Percentiles rank a stretch among this genome's conserved stretches.
Evolutionary conservation across 2,329 filamentous ascomycete species (phyloP).

Genomic region (Periconia sp.): DNA sequence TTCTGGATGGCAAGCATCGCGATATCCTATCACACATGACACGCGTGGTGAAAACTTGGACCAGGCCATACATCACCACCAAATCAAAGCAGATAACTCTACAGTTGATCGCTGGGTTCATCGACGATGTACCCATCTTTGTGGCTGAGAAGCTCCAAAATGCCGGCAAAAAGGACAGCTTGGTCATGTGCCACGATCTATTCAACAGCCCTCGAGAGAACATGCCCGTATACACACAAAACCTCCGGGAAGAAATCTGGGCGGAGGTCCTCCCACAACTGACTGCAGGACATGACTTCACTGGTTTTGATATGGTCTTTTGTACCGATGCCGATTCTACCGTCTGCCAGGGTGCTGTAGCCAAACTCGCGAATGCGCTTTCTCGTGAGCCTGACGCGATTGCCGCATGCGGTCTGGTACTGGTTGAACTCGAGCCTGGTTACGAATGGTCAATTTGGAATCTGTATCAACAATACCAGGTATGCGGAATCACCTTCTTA

Average conservation of each 20-base stretch:
- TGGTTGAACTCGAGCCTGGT: conserved; percentile 4
- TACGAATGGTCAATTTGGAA: conserved; percentile 7
- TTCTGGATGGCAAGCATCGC: conserved; percentile 4
- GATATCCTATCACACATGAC: conserved; percentile 4
- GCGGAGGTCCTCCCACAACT: background rate
- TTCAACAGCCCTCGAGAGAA: conserved; percentile 3
- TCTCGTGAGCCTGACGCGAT: conserved; percentile 2
- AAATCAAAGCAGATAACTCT: background rate
- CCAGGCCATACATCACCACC: background rate
- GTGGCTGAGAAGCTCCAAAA: conserved; percentile 3
- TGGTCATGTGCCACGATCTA: conserved; percentile 3
- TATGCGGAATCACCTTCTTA: conserved; percentile 4
- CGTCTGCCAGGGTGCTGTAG: conserved; percentile 3
- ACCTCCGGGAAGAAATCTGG: conserved; percentile 2
- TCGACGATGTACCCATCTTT: conserved; percentile 3
- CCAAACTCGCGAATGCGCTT: conserved; percentile 1
- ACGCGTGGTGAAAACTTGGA: background rate
- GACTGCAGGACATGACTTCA: conserved; percentile 1
- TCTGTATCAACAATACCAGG: conserved; percentile 4
- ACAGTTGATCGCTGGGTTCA: conserved; percentile 2
- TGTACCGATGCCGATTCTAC: conserved; percentile 6
- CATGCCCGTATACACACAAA: conserved; percentile 1
- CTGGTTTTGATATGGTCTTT: conserved; percentile 1
- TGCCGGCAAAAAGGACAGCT: conserved; percentile 4
- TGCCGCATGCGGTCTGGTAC: conserved; percentile 4